Conservation (phyloP, 78 protist species). For the Isochrysis galbana region DNA sequence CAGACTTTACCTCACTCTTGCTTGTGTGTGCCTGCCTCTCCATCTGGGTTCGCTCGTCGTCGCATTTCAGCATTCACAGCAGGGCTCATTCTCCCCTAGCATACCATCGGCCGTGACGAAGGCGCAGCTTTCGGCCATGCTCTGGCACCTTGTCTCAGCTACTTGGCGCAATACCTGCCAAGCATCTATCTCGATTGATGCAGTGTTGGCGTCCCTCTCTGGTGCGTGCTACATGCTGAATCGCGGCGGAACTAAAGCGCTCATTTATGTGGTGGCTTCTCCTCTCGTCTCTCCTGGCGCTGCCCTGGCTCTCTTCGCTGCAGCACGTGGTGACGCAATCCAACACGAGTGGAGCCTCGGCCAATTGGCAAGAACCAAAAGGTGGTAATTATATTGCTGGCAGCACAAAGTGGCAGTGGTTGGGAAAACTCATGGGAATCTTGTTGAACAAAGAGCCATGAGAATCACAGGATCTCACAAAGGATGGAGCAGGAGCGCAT, state of each 20-base stretch:
- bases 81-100: not conserved
- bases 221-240: not conserved
- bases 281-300: not conserved
- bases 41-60: not conserved
- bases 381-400: no score
- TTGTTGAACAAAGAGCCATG: no score
- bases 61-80: not conserved
- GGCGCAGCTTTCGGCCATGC: not conserved
- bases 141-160: not conserved
- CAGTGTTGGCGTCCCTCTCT: not conserved
- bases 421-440: no score
- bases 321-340: no score
- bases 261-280: no score
- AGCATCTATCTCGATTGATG: conserved; percentile 13
- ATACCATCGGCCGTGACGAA: no score
- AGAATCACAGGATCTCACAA: no score
- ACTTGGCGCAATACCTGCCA: not conserved
- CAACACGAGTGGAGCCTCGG: no score
- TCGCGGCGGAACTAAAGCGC: not conserved
- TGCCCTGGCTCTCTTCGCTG: not conserved
- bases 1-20: not conserved
- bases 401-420: no score
- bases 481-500: no score
- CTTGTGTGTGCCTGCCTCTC: no score
- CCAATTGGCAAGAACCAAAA: no score